Base-by-base conservation (phyloP, 495 filamentous ascomycete species). In the Letharia columbiana region DNA sequence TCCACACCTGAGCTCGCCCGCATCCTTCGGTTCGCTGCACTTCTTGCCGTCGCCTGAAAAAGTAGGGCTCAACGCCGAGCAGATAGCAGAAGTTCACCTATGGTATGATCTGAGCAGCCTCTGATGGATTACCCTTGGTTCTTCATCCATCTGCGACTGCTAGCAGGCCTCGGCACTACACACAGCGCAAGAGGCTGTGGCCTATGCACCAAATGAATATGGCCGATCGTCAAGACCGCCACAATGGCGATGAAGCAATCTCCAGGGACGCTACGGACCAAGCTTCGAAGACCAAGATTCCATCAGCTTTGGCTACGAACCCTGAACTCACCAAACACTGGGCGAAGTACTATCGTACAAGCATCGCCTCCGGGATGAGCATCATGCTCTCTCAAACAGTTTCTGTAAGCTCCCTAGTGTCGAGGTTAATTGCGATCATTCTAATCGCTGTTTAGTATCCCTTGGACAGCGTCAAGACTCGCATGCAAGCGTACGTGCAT, bases 381-480 rank as follows among this genome's bases (percentile, higher is more conserved):
- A 91, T 88, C 75, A 79, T 92, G 59, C 73, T 91, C 50, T 90
- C 87, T 31, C 91, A 89, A 11, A 79, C 90, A 72, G 77, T 82
- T 67, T 86, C 89, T 31, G 84, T 86, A 71, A 71, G 81, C 74
- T n/a, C 13, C n/a, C 39, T 42, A 40, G 17, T 37, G 18, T 44
- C 44, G 31, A 31, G 60, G 37, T 41, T 56, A 47, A 56, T 20
- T 52, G 17, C 41, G 41, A 54, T 35, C 15, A 9, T 42, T 65
- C 70, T 74, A 35, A 75, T 59, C 31, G 54, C 35, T 60, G 12
- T n/a, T 20, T 66, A 86, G 84, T 93, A 91, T 73, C 90, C 90
- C 39, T 80, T 93, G 62, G 90, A 93, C 75, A 91, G 89, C 60
- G 86, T 92, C 69, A 93, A 93, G 76, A 91, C 89, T 42, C 88